phyloP scores from a whole-genome alignment of 2,329 filamentous ascomycete genomes.

The Epichloe coenophiala region DNA sequence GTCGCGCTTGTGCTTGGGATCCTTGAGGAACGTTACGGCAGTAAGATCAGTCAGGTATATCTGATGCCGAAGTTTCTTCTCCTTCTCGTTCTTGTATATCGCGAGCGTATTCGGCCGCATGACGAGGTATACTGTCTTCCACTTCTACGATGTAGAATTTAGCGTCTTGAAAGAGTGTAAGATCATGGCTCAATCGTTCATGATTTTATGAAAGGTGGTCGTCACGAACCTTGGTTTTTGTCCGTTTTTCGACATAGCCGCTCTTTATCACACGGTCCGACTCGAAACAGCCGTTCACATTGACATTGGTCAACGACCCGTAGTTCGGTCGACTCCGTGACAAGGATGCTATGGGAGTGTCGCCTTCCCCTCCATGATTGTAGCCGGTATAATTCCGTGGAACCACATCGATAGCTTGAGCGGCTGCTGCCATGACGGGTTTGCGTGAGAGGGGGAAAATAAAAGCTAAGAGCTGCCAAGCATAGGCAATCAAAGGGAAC shows the following conservation, averaged over 20 bases:
- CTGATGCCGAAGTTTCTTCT: constrained; percentile 79
- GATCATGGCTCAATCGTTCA: background rate
- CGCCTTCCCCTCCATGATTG: constrained; percentile 5
- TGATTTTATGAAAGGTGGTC: background rate
- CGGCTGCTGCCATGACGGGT: constrained; percentile 7
- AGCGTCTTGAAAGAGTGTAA: constrained; percentile 5
- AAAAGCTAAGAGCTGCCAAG: background rate
- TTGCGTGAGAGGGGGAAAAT: background rate
- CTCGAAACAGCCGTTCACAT: constrained; percentile 89
- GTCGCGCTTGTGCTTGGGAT: constrained; percentile 73
- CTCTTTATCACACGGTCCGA: constrained; percentile 89
- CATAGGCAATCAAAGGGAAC: background rate
- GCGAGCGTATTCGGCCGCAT: constrained; percentile 81
- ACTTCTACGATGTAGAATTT: constrained; percentile 43
- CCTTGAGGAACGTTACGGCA: constrained; percentile 76
- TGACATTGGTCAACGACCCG: constrained; percentile 70
- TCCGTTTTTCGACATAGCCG: constrained; percentile 75
- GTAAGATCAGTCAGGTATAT: constrained; percentile 82
- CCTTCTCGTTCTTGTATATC: constrained; percentile 84
- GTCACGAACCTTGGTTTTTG: constrained; percentile 69
- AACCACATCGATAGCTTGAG: constrained; percentile 10
- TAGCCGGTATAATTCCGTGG: background rate
- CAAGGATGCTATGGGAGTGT: constrained; percentile 9
- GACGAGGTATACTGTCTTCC: constrained; percentile 83
- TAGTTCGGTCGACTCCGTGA: constrained; percentile 23